Percentiles rank a stretch among this genome's conserved stretches.
Conservation (phyloP, 75 land plant species). For the Isoetes taiwanensis region DNA sequence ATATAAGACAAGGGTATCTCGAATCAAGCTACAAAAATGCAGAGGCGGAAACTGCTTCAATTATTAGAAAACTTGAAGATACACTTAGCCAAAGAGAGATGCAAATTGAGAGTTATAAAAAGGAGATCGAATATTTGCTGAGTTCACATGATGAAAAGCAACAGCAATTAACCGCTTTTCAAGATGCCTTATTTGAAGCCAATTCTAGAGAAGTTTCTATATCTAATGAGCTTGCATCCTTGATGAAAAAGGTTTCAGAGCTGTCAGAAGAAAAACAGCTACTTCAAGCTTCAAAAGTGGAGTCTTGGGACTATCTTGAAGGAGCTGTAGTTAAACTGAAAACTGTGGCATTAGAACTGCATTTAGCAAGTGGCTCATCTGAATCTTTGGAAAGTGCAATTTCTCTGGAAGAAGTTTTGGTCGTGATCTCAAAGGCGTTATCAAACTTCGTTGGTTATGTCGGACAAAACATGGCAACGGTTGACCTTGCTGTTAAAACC, state of each 20-base stretch:
- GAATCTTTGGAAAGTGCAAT: background rate
- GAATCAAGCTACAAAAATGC: slow-evolving; percentile 50
- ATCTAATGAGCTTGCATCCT: too few relatives aligned
- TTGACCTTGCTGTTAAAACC: slow-evolving; percentile 15
- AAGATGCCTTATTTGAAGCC: too few relatives aligned
- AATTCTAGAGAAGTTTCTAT: too few relatives aligned
- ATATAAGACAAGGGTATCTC: slow-evolving; percentile 56
- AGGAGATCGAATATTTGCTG: too few relatives aligned
- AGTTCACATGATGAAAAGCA: too few relatives aligned
- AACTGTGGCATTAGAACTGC: background rate
- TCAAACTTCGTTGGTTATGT: too few relatives aligned
- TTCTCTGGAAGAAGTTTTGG: too few relatives aligned
- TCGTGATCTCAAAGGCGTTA: too few relatives aligned
- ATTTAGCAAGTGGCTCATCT: background rate
- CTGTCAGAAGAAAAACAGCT: slow-evolving; percentile 32
- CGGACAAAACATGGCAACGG: background rate
- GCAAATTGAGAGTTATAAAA: too few relatives aligned
- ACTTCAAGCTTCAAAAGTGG: slow-evolving; percentile 35
- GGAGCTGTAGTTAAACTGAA: slow-evolving; percentile 13
- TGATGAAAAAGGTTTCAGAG: slow-evolving; percentile 17
- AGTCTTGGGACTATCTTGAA: slow-evolving; percentile 33
- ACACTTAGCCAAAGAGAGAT: too few relatives aligned
- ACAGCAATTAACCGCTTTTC: too few relatives aligned
- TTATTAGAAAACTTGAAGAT: too few relatives aligned
- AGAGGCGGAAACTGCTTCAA: slow-evolving; percentile 22